Base-by-base conservation (phyloP, 495 filamentous ascomycete species). In the Penicillium simplicissimum region DNA sequence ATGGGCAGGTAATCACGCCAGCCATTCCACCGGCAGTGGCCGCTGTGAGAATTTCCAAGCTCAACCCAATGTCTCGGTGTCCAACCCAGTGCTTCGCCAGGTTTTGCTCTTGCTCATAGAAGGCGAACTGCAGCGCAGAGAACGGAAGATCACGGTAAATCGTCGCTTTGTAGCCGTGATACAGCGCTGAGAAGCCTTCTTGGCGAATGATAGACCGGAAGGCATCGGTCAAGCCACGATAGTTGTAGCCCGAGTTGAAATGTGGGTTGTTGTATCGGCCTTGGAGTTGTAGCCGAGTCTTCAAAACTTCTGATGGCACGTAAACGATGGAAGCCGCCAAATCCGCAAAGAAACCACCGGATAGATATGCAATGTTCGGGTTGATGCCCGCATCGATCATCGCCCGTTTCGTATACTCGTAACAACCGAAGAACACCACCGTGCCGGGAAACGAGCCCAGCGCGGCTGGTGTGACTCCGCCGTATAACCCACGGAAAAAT, bases 91-190 rank as follows among this genome's bases (percentile, higher is more conserved):
- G 67, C 67, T 87, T 90, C 1, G 95, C 93, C 82, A 90, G 82
- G 19, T 77, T 83, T 62, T 93, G 94, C 67, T 90, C 92, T 74
- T 97, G 90, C 74, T 98, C 95, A 74, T 97, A 98, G 72, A 98
- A 98, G 56, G 96, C 92, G 74, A 98, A 98, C 71, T 97, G 94
- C 8, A 98, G 77, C 0, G 95, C 95, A 11, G 92, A 96, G 71
- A 96, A 98, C 1, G 95, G 95, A 7, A 98, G 84, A 70, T 98
- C 95, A 59, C 95, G 90, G 79, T 90, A 96, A 23, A 98, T 86
- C 0, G 95, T 98, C 15, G 95, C 82, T 69, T 93, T 93, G 73
- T 95, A 98, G 2, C 96, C 96, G 68, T 96, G 88, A 72, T 96
- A 97, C 2, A 98, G 81, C 14, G 96, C 95, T 0, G 84, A 81